Base-by-base conservation (phyloP, 768 basidiomycete genomes). In the Pleurotus eryngii region DNA sequence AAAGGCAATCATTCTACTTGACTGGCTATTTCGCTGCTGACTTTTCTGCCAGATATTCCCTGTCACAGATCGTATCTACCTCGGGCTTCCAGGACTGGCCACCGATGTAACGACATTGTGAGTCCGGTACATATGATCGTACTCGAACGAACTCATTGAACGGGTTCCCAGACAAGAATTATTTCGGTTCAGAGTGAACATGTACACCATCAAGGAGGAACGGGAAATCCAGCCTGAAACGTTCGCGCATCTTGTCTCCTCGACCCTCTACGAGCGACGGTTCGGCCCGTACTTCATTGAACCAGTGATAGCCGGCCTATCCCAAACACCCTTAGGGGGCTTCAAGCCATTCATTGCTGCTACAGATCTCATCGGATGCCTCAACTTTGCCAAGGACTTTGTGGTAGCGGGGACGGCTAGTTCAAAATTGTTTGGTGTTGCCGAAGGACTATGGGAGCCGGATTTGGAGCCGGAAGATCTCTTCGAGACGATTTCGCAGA, bases 131-230 rank as follows among this genome's bases (percentile, higher is more conserved):
- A 45, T 27, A 24, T 51, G 47, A 30, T 37, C 49, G 18, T 50
- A 58, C 55, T 40, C 56, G 46, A 46, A 40, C 60, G n/a, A 42
- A 46, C 15, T 47, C 43, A 57, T 58, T 63, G 37, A 55, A 51
- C 20, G 18, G 50, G n/a, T 39, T 24, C 54, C 2, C 66, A 97
- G 95, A 58, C 88, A 85, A 63, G 96, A 98, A 72, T 83, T 85
- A 40, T 89, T 98, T 68, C 87, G 97, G 54, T 95, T 89, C 75
- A 83, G 95, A 62, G 89, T 96, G 57, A 99, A 99, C 78, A 95
- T 98, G 92, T 98, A 98, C 75, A 91, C 92, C 30, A 98, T 99
- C 81, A 99, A 99, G 74, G 96, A 99, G 73, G 96, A 97, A 69
- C 85, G 96, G 61, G 89, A 96, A 67, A 97, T 99, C 65, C 87